Evolutionary conservation across 768 basidiomycete genomes (phyloP).

Genomic region (Rhodosporidiobolus sp.): DNA sequence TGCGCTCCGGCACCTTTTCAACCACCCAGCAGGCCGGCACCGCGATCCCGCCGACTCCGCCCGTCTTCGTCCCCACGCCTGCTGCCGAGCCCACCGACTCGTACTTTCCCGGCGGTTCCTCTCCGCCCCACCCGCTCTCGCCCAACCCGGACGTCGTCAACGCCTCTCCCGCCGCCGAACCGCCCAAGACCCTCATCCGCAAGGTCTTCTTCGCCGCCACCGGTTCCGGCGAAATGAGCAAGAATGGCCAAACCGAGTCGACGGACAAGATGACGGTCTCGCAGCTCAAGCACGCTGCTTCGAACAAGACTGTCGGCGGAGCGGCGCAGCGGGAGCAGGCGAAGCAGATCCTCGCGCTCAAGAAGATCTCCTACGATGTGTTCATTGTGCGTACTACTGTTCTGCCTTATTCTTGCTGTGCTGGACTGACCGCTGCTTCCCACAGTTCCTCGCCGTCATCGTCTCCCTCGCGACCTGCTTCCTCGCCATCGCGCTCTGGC

Average conservation of each 20-base stretch:
- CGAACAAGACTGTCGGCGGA: neutral
- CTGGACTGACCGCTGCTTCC: neutral
- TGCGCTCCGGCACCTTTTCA: neutral
- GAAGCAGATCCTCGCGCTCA: constrained; percentile 12
- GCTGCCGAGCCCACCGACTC: neutral
- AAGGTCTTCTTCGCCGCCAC: constrained; percentile 8
- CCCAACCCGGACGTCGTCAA: neutral
- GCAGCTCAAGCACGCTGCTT: constrained; percentile 11
- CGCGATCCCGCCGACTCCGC: neutral
- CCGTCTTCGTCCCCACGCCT: neutral
- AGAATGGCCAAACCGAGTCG: neutral
- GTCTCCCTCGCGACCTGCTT: neutral
- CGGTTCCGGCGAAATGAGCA: neutral
- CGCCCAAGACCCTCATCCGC: neutral
- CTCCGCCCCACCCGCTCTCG: neutral
- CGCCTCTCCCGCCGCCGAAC: neutral
- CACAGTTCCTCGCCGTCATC: constrained; percentile 6
- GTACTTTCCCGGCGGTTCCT: neutral
- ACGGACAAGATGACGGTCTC: neutral
- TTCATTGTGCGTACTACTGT: neutral
- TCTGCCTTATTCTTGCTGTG: neutral
- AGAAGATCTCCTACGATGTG: constrained; percentile 13
- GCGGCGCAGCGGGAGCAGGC: constrained; percentile 11
- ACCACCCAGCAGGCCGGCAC: neutral
- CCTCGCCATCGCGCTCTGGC: constrained; percentile 1